Evolutionary conservation across 208 protist species (phyloP).

Genomic region (Herpetomonas samuelpessoai): DNA sequence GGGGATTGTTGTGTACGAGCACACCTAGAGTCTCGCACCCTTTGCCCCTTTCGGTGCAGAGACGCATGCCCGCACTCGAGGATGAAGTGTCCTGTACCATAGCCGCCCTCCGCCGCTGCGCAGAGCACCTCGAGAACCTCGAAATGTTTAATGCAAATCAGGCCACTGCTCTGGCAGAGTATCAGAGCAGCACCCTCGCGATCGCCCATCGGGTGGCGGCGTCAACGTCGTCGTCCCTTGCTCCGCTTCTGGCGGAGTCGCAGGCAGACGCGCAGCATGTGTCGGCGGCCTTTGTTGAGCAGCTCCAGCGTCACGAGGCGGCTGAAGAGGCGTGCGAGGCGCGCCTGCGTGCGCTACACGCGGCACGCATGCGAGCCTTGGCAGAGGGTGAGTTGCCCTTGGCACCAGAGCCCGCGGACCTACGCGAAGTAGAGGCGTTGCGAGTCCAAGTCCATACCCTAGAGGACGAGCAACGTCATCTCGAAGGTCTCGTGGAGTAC

Average conservation of each 20-base stretch:
- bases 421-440: background rate
- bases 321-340: background rate
- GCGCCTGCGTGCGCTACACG: background rate
- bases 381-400: background rate
- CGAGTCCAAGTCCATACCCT: conserved; percentile 1
- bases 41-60: too few relatives aligned
- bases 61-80: too few relatives aligned
- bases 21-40: too few relatives aligned
- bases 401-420: background rate
- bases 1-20: too few relatives aligned
- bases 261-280: background rate
- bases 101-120: conserved; percentile 6
- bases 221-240: too few relatives aligned
- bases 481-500: conserved; percentile 6
- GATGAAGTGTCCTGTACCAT: conserved; percentile 4
- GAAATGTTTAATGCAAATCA: background rate
- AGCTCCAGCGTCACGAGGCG: background rate
- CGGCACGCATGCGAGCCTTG: background rate
- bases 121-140: conserved; percentile 4
- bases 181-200: background rate
- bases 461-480: conserved; percentile 3
- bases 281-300: background rate
- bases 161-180: background rate
- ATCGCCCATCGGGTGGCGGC: background rate
- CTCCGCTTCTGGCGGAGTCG: too few relatives aligned